A percentile compares a stretch with the other conserved stretches of the same genome.
These are phyloP conservation scores for Tilletia setariae DNA, from an alignment of 1,284 basidiomycete genomes.

Conservation along the genomic window DNA sequence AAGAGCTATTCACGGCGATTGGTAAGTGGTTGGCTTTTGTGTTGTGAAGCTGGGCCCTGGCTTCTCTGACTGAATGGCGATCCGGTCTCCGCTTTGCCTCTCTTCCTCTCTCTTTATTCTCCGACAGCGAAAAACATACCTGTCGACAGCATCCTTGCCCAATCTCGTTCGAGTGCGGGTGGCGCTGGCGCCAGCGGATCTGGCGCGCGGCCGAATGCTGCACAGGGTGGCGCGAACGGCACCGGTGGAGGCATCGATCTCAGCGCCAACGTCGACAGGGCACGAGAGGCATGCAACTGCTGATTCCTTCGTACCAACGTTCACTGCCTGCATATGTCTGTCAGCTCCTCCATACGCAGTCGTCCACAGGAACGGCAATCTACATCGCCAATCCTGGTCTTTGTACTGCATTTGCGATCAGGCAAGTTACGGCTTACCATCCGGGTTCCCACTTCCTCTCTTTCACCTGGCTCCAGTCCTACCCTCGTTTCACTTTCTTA, in stretches of 20 bases:
- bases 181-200: constrained; percentile 15
- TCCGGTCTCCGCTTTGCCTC: background rate
- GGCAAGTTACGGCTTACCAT: no score
- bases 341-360: no score
- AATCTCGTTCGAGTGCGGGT: constrained; percentile 15
- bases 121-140: constrained; percentile 47
- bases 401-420: no score
- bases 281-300: constrained; percentile 44
- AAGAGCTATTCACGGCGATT: constrained; percentile 91
- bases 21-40: constrained; percentile 21
- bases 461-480: no score
- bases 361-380: no score
- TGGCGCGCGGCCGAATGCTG: constrained; percentile 25
- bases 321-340: no score
- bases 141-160: constrained; percentile 38
- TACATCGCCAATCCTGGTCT: no score
- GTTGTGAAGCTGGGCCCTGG: constrained; percentile 10
- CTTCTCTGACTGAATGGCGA: background rate
- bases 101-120: background rate
- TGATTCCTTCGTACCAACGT: constrained; percentile 14
- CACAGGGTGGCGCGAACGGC: constrained; percentile 29
- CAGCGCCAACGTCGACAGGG: constrained; percentile 25
- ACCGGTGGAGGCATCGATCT: constrained; percentile 29
- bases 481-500: no score
- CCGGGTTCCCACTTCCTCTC: no score